Evolutionary conservation across 805 yeast species (phyloP), one percentile per base, ranked within the genome.

Genomic region (Lachancea mirantina): DNA sequence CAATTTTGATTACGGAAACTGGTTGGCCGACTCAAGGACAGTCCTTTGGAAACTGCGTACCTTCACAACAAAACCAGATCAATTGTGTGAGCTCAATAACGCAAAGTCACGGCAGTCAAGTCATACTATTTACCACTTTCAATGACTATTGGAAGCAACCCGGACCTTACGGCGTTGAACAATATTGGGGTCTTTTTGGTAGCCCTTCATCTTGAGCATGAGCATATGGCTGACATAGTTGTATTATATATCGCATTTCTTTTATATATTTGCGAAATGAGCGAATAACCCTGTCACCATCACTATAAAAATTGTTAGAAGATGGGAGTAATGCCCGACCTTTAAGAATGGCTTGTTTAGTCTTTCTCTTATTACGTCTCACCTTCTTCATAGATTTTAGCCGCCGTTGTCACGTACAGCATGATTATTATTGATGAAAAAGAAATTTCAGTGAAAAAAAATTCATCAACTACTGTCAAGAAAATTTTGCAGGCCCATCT

Each of bases 111-210:
- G 76, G 78, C 18, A 65, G 74, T 24, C 72, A 75, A 30, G 69
- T 72, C 30, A 76, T 84, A 10, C 67, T 84, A 36, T 68, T 84
- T 50, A 74, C 88, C 18, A 74, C 87, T 5, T 84, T 61, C 62
- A 67, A 84, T 48, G 95, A 84, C 57, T 66, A 59, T 59, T 84
- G 95, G 95, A 84, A 84, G 55, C 46, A 49, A 8, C 84, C 94
- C n/a, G 95, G 95, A 32, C 65, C 66, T 1, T 76, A 80, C 52
- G 78, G 76, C 38, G 76, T 84, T 48, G 95, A 84, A 60, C 94
- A 83, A 60, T 72, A 74, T 34, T 84, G 84, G 50, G 95, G 95
- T 45, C 60, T 72, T 41, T 64, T 73, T 36, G 51, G 63, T 23
- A 36, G 34, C 15, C 31, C 36, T n/a, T n/a, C n/a, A n/a, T n/a